A percentile compares a stretch with the other conserved stretches of the same genome.
phyloP scores from a whole-genome alignment of 2,329 filamentous ascomycete genomes.

The Pezicula rhizophila region DNA sequence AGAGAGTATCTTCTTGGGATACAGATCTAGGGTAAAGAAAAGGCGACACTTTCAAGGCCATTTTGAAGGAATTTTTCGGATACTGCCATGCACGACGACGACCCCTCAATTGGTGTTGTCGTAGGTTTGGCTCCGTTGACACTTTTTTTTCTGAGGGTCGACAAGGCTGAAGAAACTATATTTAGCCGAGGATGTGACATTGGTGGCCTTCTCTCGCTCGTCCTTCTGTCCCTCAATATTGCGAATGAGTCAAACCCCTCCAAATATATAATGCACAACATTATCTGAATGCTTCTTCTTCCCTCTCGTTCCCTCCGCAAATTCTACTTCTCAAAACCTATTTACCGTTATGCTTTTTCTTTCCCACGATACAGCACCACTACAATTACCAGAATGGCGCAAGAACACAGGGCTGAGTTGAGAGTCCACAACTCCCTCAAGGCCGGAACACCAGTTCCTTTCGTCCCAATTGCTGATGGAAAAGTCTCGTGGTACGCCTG shows the following conservation, averaged over 20 bases:
- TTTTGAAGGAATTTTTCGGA: conserved; percentile 3
- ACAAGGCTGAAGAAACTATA: no score
- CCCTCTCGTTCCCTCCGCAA: neutral
- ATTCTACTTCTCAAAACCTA: neutral
- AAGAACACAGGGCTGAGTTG: neutral
- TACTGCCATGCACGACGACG: neutral
- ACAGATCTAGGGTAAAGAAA: conserved; percentile 67
- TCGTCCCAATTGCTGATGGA: conserved; percentile 11
- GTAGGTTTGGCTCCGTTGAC: neutral
- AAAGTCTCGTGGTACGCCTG: conserved; percentile 61
- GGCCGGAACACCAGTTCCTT: conserved; percentile 11
- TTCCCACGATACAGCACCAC: neutral
- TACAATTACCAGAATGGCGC: neutral
- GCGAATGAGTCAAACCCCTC: neutral
- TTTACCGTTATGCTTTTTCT: neutral
- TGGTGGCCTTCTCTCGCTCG: no score
- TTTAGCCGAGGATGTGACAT: no score
- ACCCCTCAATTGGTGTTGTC: no score
- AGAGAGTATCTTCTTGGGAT: conserved; percentile 61
- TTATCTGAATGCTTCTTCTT: neutral
- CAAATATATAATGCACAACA: neutral
- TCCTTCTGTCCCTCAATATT: no score
- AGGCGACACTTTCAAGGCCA: conserved; percentile 48
- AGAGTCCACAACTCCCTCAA: conserved; percentile 12
- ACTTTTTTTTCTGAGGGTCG: neutral